Base-by-base conservation (phyloP, 2,329 filamentous ascomycete genomes). In the Emydomyces testavorans region DNA sequence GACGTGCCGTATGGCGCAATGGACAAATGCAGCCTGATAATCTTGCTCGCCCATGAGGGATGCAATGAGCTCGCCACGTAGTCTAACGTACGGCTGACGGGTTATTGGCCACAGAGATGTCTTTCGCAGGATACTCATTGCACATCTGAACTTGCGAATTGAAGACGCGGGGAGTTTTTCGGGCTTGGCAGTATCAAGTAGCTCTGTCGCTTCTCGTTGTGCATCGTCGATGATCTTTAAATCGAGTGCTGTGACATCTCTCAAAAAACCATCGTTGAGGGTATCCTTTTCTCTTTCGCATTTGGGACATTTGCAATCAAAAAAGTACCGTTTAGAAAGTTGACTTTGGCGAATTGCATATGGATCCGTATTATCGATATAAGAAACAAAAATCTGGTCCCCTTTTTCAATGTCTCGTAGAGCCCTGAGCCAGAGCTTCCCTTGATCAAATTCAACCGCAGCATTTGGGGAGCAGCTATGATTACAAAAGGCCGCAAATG, bases 381-480 rank as follows among this genome's bases (percentile, higher is more conserved):
- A 83, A 2, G 77, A 75, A 50, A 81, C 76, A 54, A 71, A 75
- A 24, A 82, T 67, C 57, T 83, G 77, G 24, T 78, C 72, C 51
- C 70, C 71, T 49, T 70, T 67, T 15, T 65, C 60, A 51, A 82
- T 78, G 0, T 71, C 66, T 10, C 62, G 64, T 1, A 79, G 61
- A 0, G 77, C 71, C 28, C 76, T 73, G 26, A 80, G 57, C 11
- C 65, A 65, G 7, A 78, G 60, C 26, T 64, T 58, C 2, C 71
- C 63, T 16, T 75, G 71, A 49, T 80, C 75, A 62, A 80, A 79
- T 10, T 75, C 68, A 15, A 79, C 68, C 24, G 71, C 70, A 2
- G 74, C 71, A 53, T 82, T 82, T 2, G 76, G 76, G 20, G 73
- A 67, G 57, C 79, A 82, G 36, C 75, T 79, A 58, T 83, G 79